A percentile compares a stretch with the other conserved stretches of the same genome.
Conservation (phyloP, 495 filamentous ascomycete species). For the Corynascus novoguineensis region DNA sequence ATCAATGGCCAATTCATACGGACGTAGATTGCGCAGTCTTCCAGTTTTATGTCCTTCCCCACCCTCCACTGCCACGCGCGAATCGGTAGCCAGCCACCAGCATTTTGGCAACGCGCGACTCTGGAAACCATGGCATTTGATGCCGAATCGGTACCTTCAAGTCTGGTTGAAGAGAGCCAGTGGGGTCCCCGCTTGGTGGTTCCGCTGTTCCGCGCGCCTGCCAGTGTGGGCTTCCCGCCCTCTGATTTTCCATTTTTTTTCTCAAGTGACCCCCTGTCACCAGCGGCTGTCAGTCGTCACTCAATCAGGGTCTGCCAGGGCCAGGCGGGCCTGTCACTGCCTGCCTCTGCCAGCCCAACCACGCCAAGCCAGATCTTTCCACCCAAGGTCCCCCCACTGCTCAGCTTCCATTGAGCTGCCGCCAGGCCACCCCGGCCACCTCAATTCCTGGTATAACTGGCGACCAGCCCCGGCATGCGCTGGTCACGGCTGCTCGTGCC, state of each 20-base stretch:
- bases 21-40: background rate
- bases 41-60: background rate
- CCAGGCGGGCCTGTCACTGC: too few species aligned
- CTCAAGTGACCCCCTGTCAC: slow-evolving; percentile 4
- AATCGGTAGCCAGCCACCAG: slow-evolving; percentile 10
- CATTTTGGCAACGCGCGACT: slow-evolving; percentile 3
- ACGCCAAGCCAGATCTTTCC: slow-evolving; percentile 19
- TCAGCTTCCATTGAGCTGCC: background rate
- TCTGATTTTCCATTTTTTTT: background rate
- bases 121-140: background rate
- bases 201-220: too few species aligned
- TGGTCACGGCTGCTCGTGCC: slow-evolving; percentile 21
- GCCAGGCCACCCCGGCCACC: slow-evolving; percentile 9
- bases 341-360: slow-evolving; percentile 17
- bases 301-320: background rate
- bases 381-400: slow-evolving; percentile 11
- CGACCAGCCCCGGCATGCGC: slow-evolving; percentile 5
- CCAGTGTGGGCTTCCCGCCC: background rate
- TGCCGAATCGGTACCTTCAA: too few species aligned
- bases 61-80: background rate
- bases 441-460: slow-evolving; percentile 13
- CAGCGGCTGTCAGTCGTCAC: background rate
- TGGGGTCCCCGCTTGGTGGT: too few species aligned
- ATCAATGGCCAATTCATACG: background rate
- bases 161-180: too few species aligned